Base-by-base conservation (phyloP, 164 flowering plant genomes). In the Vitis cinerea region DNA sequence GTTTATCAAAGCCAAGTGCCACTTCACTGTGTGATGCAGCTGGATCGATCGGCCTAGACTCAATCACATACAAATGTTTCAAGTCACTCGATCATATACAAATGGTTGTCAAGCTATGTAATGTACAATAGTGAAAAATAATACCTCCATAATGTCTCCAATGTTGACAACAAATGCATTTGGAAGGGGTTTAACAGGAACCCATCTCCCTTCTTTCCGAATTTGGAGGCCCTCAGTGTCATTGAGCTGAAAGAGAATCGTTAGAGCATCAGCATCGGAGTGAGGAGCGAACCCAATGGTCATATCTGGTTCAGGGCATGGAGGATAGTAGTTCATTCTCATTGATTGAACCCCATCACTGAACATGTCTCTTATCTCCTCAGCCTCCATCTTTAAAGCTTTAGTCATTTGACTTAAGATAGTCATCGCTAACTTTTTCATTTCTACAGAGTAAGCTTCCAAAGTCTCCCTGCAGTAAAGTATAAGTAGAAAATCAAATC, bases 321-420 rank as follows among this genome's bases (percentile, higher is more conserved):
- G 90, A 50, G 90, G 90, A 48, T 86, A 84, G 55, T 84, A 84
- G 44, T 82, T 86, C 80, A 86, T 71, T 66, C 86, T 84, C 71
- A 84, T 69, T 16, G 80, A n/a, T 19, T 83, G 87, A 27, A 58
- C 3, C 9, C 83, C 83, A 48, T 78, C 77, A 10, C 61, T 62
- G 44, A 79, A 82, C 9, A 77, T 16, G 12, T 66, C 73, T n/a
- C 9, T 64, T 61, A 86, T 74, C 51, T 79, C 82, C 12, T 61
- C 69, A 3, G 11, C 23, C 2, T 74, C 64, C 63, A 84, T 82
- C 12, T 59, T 12, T n/a, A 82, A 57, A 30, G 80, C 80, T 68
- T 74, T 70, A 2, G 69, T 84, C 82, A 82, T 75, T 27, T 58
- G 48, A 5, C 5, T 15, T 15, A 82, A 8, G 19, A 82, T 69